Percentiles rank a stretch among this genome's conserved stretches.
Evolutionary conservation across 2,329 filamentous ascomycete species (phyloP).

Genomic region (Calonectria pteridis): DNA sequence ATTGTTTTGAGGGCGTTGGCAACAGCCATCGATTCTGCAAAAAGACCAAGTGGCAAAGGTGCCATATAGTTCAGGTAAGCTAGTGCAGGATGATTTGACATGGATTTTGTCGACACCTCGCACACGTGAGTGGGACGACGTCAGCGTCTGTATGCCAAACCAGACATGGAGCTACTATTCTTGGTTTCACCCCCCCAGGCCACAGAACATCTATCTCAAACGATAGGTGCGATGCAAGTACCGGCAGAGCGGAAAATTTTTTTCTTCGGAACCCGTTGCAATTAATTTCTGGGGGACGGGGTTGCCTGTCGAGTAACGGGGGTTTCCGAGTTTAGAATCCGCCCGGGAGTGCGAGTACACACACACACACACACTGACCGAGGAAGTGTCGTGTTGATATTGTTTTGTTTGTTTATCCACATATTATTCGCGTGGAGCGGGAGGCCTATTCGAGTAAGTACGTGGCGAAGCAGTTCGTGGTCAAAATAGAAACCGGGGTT

Average conservation of each 20-base stretch:
- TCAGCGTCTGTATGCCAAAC: conserved; percentile 21
- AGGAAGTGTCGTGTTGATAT: conserved; percentile 9
- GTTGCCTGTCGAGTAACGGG: conserved; percentile 12
- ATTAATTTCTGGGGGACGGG: conserved; percentile 13
- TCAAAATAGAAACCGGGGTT: conserved; percentile 3
- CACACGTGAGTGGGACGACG: conserved; percentile 6
- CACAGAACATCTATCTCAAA: conserved; percentile 22
- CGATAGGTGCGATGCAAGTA: conserved; percentile 12
- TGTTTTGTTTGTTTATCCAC: conserved; percentile 10
- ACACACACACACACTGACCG: neutral
- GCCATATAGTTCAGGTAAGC: conserved; percentile 11
- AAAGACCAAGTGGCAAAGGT: neutral
- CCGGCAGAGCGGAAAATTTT: conserved; percentile 21
- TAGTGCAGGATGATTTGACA: neutral
- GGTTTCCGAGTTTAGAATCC: conserved; percentile 8
- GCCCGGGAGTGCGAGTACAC: neutral
- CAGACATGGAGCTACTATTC: conserved; percentile 17
- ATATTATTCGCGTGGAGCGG: conserved; percentile 7
- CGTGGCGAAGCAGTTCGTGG: neutral
- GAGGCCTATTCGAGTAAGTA: neutral
- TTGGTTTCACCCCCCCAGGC: conserved; percentile 13
- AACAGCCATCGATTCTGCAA: neutral
- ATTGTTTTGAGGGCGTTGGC: neutral
- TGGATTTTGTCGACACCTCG: neutral
- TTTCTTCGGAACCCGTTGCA: neutral